Evolutionary conservation across 495 filamentous ascomycete species (phyloP), one percentile per base, ranked within the genome.

Genomic region (Penicillium ochrochloron): DNA sequence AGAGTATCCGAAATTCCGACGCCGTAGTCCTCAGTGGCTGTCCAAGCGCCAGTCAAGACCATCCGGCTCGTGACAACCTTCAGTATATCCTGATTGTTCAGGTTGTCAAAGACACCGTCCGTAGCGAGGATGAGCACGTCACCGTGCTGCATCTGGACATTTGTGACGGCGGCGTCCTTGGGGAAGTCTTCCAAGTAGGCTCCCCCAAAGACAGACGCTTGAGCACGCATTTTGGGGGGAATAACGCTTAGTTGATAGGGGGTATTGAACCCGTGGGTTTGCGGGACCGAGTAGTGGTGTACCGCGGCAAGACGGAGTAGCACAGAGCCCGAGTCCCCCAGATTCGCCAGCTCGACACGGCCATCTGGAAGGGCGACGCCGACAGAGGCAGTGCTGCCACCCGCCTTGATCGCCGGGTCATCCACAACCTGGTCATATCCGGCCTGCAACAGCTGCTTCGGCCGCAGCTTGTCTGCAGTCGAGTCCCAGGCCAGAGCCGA

Each of bases 241-340:
- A 97, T 89, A 63, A 97, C 87, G 64, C 92, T 93, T 21, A 99
- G 86, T 76, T 99, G 95, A 76, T 89, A 98, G 3, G 95, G 95
- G 0, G 94, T 97, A 77, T 99, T 99, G 82, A 99, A 99, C 25
- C 90, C 92, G 74, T 99, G 96, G 0, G 92, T 98, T 75, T 99
- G 95, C 25, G 92, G 90, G 39, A 88, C 83, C 5, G 93, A 95
- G 73, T 86, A 87, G 48, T 91, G 84, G 68, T 93, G 90, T 19
- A 98, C 89, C 14, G 90, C 91, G 68, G 92, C 94, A 35, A 89
- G 83, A 25, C 93, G 87, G 59, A 98, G 76, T 53, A 96, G 87
- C 25, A 97, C 85, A 73, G 92, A 97, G 57, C 94, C 95, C n/a
- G 93, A 97, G 77, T 99, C 95, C 64, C 95, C 95, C n/a, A 99